Evolutionary conservation across 768 basidiomycete species (phyloP).

Genomic region (Leccinum aurantiacum): DNA sequence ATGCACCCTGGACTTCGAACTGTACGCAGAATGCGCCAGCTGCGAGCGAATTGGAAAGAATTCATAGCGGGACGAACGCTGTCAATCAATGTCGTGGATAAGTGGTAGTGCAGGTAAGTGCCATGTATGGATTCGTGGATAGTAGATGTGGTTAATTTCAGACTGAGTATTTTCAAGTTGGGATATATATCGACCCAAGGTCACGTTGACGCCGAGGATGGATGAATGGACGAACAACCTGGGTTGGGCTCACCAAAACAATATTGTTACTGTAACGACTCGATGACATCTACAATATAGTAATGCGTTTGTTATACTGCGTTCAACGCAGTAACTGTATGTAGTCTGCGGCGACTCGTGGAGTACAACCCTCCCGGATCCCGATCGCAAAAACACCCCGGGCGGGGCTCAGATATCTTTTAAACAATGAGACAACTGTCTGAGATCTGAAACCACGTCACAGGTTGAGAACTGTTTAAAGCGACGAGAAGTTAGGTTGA

Average conservation of each 20-base stretch:
- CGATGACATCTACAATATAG: not conserved
- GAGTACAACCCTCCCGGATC: too few species aligned
- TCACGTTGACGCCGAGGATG: too few species aligned
- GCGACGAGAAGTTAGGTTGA: not conserved
- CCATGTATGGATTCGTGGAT: not conserved
- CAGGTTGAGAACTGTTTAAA: not conserved
- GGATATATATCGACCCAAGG: too few species aligned
- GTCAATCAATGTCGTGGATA: not conserved
- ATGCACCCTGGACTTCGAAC: conserved; percentile 87
- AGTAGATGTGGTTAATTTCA: conserved; percentile 11
- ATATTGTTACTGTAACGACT: too few species aligned
- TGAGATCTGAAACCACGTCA: not conserved
- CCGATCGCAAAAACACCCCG: too few species aligned
- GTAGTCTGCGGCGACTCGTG: conserved; percentile 21
- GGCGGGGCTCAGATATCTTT: not conserved
- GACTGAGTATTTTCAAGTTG: conserved; percentile 2
- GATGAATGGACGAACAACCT: conserved; percentile 35
- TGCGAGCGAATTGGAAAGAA: conserved; percentile 66
- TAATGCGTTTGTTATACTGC: too few species aligned
- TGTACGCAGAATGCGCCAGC: conserved; percentile 89
- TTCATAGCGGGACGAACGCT: conserved; percentile 79
- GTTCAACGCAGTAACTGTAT: conserved; percentile 42
- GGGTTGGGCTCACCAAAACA: conserved; percentile 25
- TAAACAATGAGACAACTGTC: not conserved
- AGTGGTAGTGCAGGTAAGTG: not conserved